phyloP scores from a whole-genome alignment of 164 flowering plant species.

The Piper longum region DNA sequence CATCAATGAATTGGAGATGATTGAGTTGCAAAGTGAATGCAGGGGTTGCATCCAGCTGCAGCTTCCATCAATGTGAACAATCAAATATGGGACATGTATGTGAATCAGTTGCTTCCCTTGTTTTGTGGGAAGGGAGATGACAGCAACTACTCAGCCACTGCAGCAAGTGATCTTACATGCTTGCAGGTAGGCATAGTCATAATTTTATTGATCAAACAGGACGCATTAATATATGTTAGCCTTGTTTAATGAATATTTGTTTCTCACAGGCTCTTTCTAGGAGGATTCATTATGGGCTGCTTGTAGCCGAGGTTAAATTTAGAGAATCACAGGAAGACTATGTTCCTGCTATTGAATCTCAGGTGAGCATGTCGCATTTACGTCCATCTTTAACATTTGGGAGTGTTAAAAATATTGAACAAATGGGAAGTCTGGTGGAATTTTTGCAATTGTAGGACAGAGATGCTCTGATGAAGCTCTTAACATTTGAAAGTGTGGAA shows the following conservation, averaged over 20 bases:
- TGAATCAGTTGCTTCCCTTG: slow-evolving; percentile 44
- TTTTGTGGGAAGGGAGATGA: slow-evolving; percentile 51
- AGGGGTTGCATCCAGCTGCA: slow-evolving; percentile 67
- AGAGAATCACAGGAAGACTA: slow-evolving; percentile 61
- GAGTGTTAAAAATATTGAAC: too few relatives aligned
- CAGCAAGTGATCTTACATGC: slow-evolving; percentile 45
- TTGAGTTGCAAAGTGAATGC: neutral
- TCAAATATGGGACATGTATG: slow-evolving; percentile 49
- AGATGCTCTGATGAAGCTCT: slow-evolving; percentile 54
- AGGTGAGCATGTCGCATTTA: slow-evolving; percentile 23
- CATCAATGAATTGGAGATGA: too few relatives aligned
- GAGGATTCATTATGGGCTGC: slow-evolving; percentile 86
- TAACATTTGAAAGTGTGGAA: slow-evolving; percentile 57
- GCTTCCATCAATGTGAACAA: slow-evolving; percentile 49
- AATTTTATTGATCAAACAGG: too few relatives aligned
- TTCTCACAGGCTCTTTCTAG: slow-evolving; percentile 61
- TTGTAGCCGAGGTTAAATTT: slow-evolving; percentile 85
- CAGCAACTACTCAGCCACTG: slow-evolving; percentile 60
- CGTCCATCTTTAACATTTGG: too few relatives aligned
- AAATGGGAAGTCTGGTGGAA: neutral
- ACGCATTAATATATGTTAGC: too few relatives aligned
- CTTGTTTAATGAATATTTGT: neutral
- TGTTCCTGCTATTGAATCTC: slow-evolving; percentile 42
- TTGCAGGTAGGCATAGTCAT: slow-evolving; percentile 46
- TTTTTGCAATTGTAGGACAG: slow-evolving; percentile 29